These are phyloP conservation scores for Lachancea waltii DNA, from an alignment of 805 yeast genomes.

Conservation along the genomic window DNA sequence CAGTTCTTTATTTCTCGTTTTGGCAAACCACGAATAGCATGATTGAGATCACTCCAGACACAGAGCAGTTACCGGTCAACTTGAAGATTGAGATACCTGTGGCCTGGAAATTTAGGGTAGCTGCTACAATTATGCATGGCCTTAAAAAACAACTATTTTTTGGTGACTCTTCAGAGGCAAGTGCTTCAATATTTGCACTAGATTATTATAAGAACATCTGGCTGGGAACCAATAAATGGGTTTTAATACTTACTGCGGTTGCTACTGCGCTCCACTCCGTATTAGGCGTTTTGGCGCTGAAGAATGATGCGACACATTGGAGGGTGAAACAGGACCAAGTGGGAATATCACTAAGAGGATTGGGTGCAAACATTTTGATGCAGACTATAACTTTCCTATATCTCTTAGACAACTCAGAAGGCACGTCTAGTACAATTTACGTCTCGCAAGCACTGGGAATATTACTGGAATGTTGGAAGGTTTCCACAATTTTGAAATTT, in stretches of 20 bases:
- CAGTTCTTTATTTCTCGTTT: conserved; percentile 17
- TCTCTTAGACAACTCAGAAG: neutral
- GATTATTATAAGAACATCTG: neutral
- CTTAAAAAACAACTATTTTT: neutral
- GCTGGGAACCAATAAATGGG: neutral
- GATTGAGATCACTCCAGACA: neutral
- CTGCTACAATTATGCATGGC: neutral
- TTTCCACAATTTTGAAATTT: neutral
- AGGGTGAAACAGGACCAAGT: neutral
- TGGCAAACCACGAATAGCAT: neutral
- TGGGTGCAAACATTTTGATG: neutral
- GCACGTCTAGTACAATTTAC: neutral
- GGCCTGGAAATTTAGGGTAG: neutral
- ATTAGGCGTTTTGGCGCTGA: neutral
- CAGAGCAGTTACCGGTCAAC: neutral
- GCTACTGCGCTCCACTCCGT: neutral
- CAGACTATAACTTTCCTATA: neutral
- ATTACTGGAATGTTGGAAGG: neutral
- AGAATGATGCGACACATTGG: neutral
- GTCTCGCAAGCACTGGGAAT: neutral
- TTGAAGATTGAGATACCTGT: neutral
- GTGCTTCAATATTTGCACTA: neutral
- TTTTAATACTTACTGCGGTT: neutral
- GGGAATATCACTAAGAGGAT: neutral
- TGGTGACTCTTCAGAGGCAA: neutral